phyloP scores from a whole-genome alignment of 371 early-diverging fungal species.

The Lichtheimia ramosa region DNA sequence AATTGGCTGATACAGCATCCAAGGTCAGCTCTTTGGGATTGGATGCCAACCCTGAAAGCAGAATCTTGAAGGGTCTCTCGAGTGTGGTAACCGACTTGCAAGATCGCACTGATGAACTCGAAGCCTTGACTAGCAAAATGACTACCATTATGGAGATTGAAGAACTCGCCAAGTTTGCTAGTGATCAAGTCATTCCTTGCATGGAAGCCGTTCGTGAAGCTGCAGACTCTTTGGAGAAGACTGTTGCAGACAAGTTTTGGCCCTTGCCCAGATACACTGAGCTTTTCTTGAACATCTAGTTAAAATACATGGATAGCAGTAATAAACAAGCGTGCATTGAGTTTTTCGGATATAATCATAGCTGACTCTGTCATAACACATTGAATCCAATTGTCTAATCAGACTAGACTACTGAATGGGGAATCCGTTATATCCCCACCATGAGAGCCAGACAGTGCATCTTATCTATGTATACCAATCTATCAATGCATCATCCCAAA shows the following conservation, averaged over 20 bases:
- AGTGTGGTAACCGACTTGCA: constrained; percentile 64
- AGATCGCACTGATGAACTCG: constrained; percentile 55
- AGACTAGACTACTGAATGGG: no score
- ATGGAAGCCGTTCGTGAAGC: constrained; percentile 74
- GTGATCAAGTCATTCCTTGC: constrained; percentile 60
- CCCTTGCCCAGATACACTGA: constrained; percentile 96
- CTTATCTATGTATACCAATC: no score
- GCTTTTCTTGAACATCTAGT: constrained; percentile 78
- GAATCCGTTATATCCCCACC: no score
- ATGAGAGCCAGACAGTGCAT: no score
- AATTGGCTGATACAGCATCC: constrained; percentile 75
- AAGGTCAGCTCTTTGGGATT: constrained; percentile 42
- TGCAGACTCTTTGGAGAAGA: constrained; percentile 79
- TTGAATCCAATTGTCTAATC: no score
- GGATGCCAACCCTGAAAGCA: constrained; percentile 67
- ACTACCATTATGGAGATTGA: constrained; percentile 61
- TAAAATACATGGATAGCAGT: background rate
- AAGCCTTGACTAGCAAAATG: constrained; percentile 57
- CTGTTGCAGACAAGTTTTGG: constrained; percentile 89
- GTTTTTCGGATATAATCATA: no score
- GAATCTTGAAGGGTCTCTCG: constrained; percentile 66
- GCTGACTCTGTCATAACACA: no score
- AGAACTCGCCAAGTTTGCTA: constrained; percentile 65
- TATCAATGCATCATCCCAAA: no score
- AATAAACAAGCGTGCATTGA: background rate